Percentiles rank a stretch among this genome's conserved stretches.
These are phyloP conservation scores for Grosmannia clavigera DNA, from an alignment of 2,329 filamentous ascomycete genomes.

Conservation along the genomic window DNA sequence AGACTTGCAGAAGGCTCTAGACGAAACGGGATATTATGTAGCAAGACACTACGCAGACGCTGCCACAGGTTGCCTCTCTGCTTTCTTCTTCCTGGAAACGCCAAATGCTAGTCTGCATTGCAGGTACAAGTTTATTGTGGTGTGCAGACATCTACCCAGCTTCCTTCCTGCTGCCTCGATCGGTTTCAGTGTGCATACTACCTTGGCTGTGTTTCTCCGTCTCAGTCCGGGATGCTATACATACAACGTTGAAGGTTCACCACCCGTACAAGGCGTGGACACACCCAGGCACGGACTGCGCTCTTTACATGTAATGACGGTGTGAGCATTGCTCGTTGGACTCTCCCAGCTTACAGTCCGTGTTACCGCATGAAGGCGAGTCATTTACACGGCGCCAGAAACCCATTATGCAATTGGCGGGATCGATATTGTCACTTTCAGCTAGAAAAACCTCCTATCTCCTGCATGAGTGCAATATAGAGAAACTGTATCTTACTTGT, in stretches of 20 bases:
- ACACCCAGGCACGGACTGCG: background rate
- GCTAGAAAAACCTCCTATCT: too few species aligned
- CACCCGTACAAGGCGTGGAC: background rate
- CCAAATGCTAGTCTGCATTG: background rate
- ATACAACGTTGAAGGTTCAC: background rate
- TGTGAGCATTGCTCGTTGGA: too few species aligned
- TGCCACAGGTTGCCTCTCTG: background rate
- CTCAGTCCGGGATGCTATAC: background rate
- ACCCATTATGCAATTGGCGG: background rate
- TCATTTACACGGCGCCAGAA: background rate
- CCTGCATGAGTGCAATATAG: too few species aligned
- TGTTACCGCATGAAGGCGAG: background rate
- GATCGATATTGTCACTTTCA: too few species aligned
- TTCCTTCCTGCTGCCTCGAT: background rate
- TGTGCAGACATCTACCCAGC: background rate
- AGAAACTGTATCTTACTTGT: too few species aligned
- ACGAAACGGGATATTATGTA: background rate
- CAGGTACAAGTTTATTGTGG: too few species aligned
- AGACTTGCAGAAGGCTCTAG: background rate
- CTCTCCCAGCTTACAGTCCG: background rate
- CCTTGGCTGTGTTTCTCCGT: background rate
- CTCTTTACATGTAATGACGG: background rate
- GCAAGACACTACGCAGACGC: too few species aligned
- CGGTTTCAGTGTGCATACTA: background rate
- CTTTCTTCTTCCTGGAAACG: background rate